A percentile compares a stretch with the other conserved stretches of the same genome.
phyloP scores from a whole-genome alignment of 192 early-diverging fungal genomes.

The Coemansia sp. region DNA sequence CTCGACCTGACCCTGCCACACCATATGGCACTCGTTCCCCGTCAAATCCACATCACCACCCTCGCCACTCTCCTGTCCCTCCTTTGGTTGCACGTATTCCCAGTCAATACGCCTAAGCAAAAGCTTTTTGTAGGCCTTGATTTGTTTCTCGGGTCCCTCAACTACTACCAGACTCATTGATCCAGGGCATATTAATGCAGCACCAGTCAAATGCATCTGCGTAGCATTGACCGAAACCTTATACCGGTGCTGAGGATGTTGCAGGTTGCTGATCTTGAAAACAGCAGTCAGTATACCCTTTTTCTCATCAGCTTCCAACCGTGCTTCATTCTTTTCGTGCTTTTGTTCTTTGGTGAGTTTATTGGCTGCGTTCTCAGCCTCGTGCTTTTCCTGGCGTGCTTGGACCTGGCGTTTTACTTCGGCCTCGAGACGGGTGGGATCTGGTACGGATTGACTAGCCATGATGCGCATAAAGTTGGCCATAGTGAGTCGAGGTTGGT shows the following conservation, averaged over 20 bases:
- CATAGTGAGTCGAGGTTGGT: constrained; percentile 87
- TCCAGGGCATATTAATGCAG: constrained; percentile 68
- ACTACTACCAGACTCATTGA: constrained; percentile 83
- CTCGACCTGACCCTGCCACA: constrained; percentile 92
- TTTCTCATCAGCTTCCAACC: constrained; percentile 68
- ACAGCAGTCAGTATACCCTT: constrained; percentile 75
- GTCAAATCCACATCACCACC: constrained; percentile 31
- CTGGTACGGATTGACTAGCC: constrained; percentile 91
- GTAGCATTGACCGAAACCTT: constrained; percentile 90
- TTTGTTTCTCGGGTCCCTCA: constrained; percentile 86
- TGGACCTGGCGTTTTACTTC: constrained; percentile 85
- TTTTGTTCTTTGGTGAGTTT: constrained; percentile 88
- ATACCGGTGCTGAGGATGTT: constrained; percentile 77
- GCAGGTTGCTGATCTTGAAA: constrained; percentile 67
- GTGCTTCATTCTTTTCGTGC: constrained; percentile 69
- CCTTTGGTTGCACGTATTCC: constrained; percentile 51
- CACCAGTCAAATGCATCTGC: constrained; percentile 81
- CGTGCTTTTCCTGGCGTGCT: constrained; percentile 72
- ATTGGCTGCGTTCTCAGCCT: constrained; percentile 74
- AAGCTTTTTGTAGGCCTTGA: constrained; percentile 93
- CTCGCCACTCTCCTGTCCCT: constrained; percentile 21
- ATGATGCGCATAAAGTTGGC: constrained; percentile 94
- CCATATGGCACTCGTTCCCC: constrained; percentile 77
- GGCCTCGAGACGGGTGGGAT: constrained; percentile 92
- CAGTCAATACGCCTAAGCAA: constrained; percentile 96